Evolutionary conservation across 108 stramenopile genomes (phyloP), one percentile per base, ranked within the genome.

Genomic region (Fragilaria radians): DNA sequence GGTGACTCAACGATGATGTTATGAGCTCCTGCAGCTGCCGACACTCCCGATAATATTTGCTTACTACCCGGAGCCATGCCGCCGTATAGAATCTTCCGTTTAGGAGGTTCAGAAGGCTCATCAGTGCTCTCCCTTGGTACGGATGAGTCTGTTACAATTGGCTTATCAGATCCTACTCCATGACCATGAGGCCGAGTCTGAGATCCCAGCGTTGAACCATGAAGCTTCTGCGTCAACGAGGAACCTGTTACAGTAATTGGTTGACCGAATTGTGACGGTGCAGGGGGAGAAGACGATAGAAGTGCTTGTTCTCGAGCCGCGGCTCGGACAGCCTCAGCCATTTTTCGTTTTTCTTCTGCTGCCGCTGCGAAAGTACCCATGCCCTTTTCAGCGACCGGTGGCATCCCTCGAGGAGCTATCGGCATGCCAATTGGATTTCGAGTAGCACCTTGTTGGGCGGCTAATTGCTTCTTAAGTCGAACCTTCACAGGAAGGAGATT

Each of bases 401-500:
- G 71, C n/a, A 70, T 33, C 23, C 83, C 78, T 23, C 79, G 58
- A 53, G 71, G 59, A 0, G 72, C 49, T 18, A 78, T 68, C 31
- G 89, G 85, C 77, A 86, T 90, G 9, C 74, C 77, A 1, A 71
- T 67, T 5, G 89, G 89, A 66, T 86, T 85, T 28, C 76, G 70
- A 19, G 76, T 74, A n/a, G 89, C 89, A 11, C 89, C 89, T 67
- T 85, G 81, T 65, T 90, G 89, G 7, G 86, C 86, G 7, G 85
- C 86, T 1, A 91, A 73, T 57, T 91, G 89, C 60, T 82, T 82
- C 33, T 79, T 83, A 4, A 91, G 65, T 29, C 89, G 68, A 4
- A 77, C 75, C 64, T 91, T 91, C 22, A 91, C 89, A n/a, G 89
- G 89, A 29, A 91, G 54, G 18, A 91, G 57, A 59, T 91, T 91